These are phyloP conservation scores for Trichoderma lentiforme DNA, from an alignment of 2,329 filamentous ascomycete species.

Conservation along the genomic window DNA sequence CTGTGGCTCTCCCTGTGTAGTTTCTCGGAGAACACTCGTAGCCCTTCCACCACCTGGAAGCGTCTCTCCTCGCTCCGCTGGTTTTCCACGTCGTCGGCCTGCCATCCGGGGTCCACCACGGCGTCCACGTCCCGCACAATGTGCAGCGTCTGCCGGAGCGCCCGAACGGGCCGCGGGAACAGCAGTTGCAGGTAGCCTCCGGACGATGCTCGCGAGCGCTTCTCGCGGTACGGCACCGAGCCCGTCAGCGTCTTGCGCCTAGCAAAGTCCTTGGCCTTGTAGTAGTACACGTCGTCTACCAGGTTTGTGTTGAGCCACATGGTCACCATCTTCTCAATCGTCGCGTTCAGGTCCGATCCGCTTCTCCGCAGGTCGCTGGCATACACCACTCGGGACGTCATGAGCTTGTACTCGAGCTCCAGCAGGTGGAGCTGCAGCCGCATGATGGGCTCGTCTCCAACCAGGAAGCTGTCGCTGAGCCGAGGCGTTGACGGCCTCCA, in stretches of 20 bases:
- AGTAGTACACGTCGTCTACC: conserved; percentile 29
- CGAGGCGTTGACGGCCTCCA: conserved; percentile 24
- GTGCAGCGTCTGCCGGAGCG: conserved; percentile 28
- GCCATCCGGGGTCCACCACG: conserved; percentile 28
- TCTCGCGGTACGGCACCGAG: conserved; percentile 22
- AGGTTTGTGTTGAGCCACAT: conserved; percentile 31
- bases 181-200: conserved; percentile 24
- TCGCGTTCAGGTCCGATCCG: conserved; percentile 23
- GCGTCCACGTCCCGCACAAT: conserved; percentile 28
- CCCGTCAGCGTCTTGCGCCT: conserved; percentile 20
- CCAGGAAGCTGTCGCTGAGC: conserved; percentile 23
- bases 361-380: conserved; percentile 27
- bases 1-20: conserved; percentile 25
- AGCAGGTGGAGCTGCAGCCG: conserved; percentile 28
- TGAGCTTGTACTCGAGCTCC: conserved; percentile 31
- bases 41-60: conserved; percentile 21
- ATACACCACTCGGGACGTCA: conserved; percentile 28
- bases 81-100: conserved; percentile 26
- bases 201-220: conserved; percentile 23
- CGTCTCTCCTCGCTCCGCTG: conserved; percentile 24
- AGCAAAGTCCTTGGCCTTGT: conserved; percentile 30
- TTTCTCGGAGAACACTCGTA: conserved; percentile 23
- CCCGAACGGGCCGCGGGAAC: conserved; percentile 23
- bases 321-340: conserved; percentile 27
- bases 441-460: conserved; percentile 27